These are phyloP conservation scores for Dactylellina cionopaga DNA, from an alignment of 2,329 filamentous ascomycete species.

Conservation along the genomic window DNA sequence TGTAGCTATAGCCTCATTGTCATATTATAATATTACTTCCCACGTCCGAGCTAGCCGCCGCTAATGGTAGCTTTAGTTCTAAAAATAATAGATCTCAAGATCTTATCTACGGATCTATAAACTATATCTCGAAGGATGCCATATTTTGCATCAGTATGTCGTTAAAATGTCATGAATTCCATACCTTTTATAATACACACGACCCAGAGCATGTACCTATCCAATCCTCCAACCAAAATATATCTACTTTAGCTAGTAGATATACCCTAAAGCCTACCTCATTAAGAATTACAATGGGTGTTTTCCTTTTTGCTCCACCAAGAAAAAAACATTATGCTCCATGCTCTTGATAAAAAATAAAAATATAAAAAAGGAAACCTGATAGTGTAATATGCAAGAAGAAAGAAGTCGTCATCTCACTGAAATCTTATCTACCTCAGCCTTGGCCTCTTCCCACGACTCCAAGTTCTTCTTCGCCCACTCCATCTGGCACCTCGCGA, in stretches of 20 bases:
- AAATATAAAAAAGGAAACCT: not conserved
- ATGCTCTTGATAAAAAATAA: not conserved
- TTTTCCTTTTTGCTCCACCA: not conserved
- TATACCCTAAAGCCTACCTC: not conserved
- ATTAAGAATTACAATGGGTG: constrained; percentile 17
- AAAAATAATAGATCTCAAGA: no score
- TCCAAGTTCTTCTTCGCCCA: constrained; percentile 93
- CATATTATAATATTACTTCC: no score
- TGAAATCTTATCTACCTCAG: constrained; percentile 88
- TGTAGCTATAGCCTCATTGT: not conserved
- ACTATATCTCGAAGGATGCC: no score
- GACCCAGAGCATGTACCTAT: no score
- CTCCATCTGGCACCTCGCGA: constrained; percentile 90
- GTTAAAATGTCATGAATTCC: no score
- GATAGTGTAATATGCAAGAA: not conserved
- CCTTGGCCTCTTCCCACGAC: constrained; percentile 89
- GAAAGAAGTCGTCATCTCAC: constrained; percentile 56
- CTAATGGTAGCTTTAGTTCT: no score
- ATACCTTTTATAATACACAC: no score
- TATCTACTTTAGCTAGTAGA: no score
- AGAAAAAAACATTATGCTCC: constrained; percentile 9
- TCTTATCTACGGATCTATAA: no score
- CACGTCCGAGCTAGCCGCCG: no score
- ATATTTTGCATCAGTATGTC: no score
- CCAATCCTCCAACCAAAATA: no score